These are phyloP conservation scores for Cladorrhinum samala DNA, from an alignment of 495 filamentous ascomycete species.

Conservation along the genomic window DNA sequence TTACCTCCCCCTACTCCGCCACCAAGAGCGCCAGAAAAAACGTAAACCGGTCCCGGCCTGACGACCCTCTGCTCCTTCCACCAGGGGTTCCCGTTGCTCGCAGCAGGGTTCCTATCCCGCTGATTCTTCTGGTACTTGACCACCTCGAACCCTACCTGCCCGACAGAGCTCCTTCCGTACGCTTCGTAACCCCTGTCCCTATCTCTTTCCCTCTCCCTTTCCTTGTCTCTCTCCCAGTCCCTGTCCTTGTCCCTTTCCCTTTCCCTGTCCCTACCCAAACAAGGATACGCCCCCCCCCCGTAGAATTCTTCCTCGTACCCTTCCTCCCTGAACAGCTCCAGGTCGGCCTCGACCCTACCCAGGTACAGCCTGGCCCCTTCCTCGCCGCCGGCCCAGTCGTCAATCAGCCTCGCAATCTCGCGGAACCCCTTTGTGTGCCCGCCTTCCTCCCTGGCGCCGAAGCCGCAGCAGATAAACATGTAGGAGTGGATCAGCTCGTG, in stretches of 20 bases:
- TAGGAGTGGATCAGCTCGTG: conserved; percentile 56
- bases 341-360: conserved; percentile 47
- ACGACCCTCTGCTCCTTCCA: background rate
- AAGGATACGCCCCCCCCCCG: background rate
- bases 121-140: background rate
- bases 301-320: background rate
- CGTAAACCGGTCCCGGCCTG: background rate
- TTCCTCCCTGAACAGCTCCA: conserved; percentile 35
- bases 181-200: too few species aligned
- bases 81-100: background rate
- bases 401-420: conserved; percentile 44
- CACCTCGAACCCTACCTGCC: too few species aligned
- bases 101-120: too few species aligned
- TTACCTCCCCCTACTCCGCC: too few species aligned
- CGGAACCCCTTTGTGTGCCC: conserved; percentile 50
- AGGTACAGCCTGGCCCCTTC: conserved; percentile 39
- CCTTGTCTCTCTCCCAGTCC: too few species aligned
- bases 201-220: too few species aligned
- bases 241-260: too few species aligned
- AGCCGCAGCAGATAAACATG: conserved; percentile 50
- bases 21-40: background rate
- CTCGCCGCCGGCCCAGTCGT: conserved; percentile 43
- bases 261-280: background rate
- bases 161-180: too few species aligned
- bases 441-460: conserved; percentile 40